Evolutionary conservation across 371 early-diverging fungal genomes (phyloP), one percentile per base, ranked within the genome.

Genomic region (Mucor lusitanicus): DNA sequence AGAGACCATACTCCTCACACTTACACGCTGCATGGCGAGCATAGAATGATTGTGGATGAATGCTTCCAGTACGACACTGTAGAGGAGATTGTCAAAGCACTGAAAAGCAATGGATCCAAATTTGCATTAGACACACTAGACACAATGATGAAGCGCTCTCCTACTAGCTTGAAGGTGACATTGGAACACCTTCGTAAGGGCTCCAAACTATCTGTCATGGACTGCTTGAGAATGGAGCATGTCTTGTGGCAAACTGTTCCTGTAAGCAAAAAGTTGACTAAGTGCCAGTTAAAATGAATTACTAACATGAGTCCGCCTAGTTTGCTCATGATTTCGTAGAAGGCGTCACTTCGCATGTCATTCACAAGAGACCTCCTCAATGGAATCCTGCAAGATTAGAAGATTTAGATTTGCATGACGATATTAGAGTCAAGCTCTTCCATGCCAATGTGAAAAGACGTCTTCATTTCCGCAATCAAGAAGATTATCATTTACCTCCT

Each of bases 111-210:
- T 37, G 62, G 70, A 1, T 75, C 85, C 3, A 77, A 79, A 28
- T 96, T 92, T 86, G 91, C 94, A 4, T 35, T 76, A 6, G 73
- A 83, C 40, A 91, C 95, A 9, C 66, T 91, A 23, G 79, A 76
- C 6, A 82, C 78, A 15, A 75, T 97, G 46, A 71, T 77, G 61
- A 64, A 62, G 23, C 77, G 89, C 73, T 95, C 95, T 13, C 96
- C 97, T 0, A 90, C 91, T 7, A 88, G 91, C 61, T 76, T 95
- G 72, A 94, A 94, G 76, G 85, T 94, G 25, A 93, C 94, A 5
- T 79, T 94, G 21, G 84, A 84, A 63, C 88, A 90, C 76, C 79
- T 96, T 57, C 84, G 93, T 15, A 71, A 75, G 13, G 96, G 92
- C 4, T 70, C 69, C 42, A 71, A 82, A n/a, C 61, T 87, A 69